These are phyloP conservation scores for Penicillium hesseltinei DNA, from an alignment of 2,329 filamentous ascomycete genomes.

Conservation along the genomic window DNA sequence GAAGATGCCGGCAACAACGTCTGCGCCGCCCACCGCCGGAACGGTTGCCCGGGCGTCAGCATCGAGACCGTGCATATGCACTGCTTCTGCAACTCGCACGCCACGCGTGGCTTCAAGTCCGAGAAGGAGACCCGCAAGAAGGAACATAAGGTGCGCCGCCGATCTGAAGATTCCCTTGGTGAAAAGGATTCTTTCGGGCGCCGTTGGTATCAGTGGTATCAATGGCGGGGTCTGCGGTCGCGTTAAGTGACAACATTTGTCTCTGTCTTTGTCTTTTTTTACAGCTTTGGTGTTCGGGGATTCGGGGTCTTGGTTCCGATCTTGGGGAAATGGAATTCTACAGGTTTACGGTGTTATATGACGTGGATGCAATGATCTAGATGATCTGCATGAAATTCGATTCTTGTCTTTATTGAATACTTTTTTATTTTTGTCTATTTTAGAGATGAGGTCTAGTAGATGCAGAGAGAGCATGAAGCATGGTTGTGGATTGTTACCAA, in stretches of 20 bases:
- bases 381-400: background rate
- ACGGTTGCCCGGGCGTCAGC: constrained; percentile 31
- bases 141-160: constrained; percentile 21
- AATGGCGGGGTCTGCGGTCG: constrained; percentile 28
- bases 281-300: constrained; percentile 20
- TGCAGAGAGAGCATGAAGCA: background rate
- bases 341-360: background rate
- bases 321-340: background rate
- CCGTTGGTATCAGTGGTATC: constrained; percentile 32
- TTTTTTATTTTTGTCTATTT: background rate
- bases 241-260: constrained; percentile 11
- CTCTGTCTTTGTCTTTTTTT: background rate
- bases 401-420: background rate
- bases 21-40: constrained; percentile 29
- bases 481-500: background rate
- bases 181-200: constrained; percentile 27
- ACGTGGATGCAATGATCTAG: background rate
- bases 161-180: constrained; percentile 23
- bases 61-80: constrained; percentile 41
- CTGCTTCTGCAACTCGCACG: constrained; percentile 40
- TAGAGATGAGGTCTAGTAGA: background rate
- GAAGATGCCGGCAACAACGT: constrained; percentile 33
- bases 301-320: constrained; percentile 2
- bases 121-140: constrained; percentile 32
- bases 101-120: constrained; percentile 32